Evolutionary conservation across 192 early-diverging fungal genomes (phyloP), one percentile per base, ranked within the genome.

Genomic region (Linnemannia zychae): DNA sequence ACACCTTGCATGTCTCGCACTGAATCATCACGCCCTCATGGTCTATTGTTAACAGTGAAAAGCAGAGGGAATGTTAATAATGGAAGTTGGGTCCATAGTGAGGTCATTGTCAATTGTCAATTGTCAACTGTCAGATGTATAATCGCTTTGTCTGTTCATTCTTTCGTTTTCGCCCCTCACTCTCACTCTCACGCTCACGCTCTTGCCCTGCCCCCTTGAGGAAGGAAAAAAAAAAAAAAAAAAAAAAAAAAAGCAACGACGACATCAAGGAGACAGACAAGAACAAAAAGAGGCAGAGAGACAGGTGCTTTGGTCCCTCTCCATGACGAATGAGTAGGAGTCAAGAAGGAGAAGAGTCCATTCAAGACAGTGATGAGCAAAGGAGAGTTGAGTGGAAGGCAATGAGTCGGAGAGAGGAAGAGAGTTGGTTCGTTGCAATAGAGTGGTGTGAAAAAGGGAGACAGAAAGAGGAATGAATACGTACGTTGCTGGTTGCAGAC

Each of bases 1-100:
- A 90, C 37, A 90, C 90, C 70, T 90, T 87, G 57, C 90, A 90
- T 22, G 83, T 90, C 33, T 90, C 90, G 70, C 90, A 90, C 71
- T 88, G 87, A 5, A 90, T 87, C 90, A 90, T 90, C 12, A 90
- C 71, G 22, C 90, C 90, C 5, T 85, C 87, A 80, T 89, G 87
- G 68, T 90, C 90, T 90, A 77, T 36, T 40, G 18, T 16, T 66
- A 36, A n/a, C 11, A 69, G 7, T 16, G 20, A 4, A 53, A 7
- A 7, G 31, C 7, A 34, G 15, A 46, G n/a, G n/a, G 38, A 13
- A 36, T n/a, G 49, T 63, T 31, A 63, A 11, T 3, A 12, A 15
- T 24, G 12, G 12, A 28, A 15, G 7, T 57, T 24, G 24, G 24
- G 11, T 63, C 24, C 57, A 31, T 63, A 28, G 57, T 63, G 57